A percentile compares a stretch with the other conserved stretches of the same genome.
Conservation (phyloP, 2,329 filamentous ascomycete genomes). For the Hirsutella thompsonii region DNA sequence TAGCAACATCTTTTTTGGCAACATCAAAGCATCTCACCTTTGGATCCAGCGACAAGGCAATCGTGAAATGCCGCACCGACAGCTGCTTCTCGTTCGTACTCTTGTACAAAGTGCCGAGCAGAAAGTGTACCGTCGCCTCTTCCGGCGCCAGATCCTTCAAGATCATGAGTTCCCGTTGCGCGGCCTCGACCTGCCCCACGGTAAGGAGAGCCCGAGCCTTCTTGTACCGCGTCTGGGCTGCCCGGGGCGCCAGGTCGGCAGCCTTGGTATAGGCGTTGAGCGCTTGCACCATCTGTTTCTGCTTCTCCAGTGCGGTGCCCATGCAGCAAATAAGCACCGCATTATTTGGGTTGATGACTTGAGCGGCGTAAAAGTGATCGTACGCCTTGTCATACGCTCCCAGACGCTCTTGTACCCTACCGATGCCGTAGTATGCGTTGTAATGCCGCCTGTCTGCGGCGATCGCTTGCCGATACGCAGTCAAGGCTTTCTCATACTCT, state of each 20-base stretch:
- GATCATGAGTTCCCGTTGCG: constrained; percentile 72
- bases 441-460: constrained; percentile 82
- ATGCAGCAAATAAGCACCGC: constrained; percentile 87
- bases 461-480: constrained; percentile 76
- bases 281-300: constrained; percentile 68
- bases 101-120: constrained; percentile 76
- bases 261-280: constrained; percentile 73
- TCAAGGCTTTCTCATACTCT: constrained; percentile 89
- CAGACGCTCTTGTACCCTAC: constrained; percentile 74
- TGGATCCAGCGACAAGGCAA: constrained; percentile 87
- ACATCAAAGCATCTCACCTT: constrained; percentile 49
- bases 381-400: constrained; percentile 87
- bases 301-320: constrained; percentile 77
- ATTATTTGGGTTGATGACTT: constrained; percentile 85
- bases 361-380: constrained; percentile 79
- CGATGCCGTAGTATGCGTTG: constrained; percentile 93
- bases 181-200: constrained; percentile 55
- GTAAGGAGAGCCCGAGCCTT: constrained; percentile 81
- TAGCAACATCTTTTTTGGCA: neutral
- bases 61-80: constrained; percentile 90
- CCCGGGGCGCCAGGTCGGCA: constrained; percentile 67
- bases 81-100: constrained; percentile 57
- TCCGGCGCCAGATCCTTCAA: constrained; percentile 86
- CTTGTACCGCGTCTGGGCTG: constrained; percentile 78
- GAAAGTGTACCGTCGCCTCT: constrained; percentile 90